Evolutionary conservation across 1,139 yeast genomes (phyloP).

Genomic region (Saccharomycopsis hybrid): DNA sequence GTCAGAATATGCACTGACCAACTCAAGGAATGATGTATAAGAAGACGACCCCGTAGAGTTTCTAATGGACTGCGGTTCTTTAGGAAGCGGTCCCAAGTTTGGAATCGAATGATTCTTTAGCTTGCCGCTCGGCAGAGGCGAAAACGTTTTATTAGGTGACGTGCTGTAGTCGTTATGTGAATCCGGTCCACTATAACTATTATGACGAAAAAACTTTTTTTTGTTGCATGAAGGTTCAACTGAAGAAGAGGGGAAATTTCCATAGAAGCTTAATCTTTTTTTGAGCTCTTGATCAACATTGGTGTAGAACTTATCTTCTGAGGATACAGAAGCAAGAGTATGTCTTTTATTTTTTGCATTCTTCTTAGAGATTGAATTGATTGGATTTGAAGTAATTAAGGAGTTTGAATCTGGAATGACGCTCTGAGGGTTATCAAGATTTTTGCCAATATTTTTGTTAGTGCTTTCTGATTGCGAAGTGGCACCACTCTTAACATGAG

Average conservation of each 20-base stretch:
- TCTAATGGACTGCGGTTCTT: too few species aligned
- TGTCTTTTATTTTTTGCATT: constrained; percentile 1
- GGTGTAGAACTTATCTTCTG: background rate
- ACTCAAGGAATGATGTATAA: background rate
- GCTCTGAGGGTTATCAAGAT: too few species aligned
- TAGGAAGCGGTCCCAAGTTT: background rate
- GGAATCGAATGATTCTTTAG: background rate
- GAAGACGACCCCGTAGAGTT: background rate
- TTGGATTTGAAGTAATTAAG: background rate
- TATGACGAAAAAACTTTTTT: constrained; percentile 2
- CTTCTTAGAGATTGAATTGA: background rate
- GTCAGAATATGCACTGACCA: too few species aligned
- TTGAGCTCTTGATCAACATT: background rate
- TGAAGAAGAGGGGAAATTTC: background rate
- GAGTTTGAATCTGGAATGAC: too few species aligned
- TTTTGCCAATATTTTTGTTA: too few species aligned
- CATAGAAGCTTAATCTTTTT: constrained; percentile 4
- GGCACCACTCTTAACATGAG: background rate
- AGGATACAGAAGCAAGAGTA: background rate
- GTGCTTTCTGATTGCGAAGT: too few species aligned
- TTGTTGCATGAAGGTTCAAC: background rate
- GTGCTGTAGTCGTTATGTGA: background rate
- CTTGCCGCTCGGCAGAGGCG: background rate
- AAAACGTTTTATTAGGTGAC: background rate
- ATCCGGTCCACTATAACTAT: constrained; percentile 9